Conservation (phyloP, 78 protist species). For the Dictyostelium intermedium region DNA sequence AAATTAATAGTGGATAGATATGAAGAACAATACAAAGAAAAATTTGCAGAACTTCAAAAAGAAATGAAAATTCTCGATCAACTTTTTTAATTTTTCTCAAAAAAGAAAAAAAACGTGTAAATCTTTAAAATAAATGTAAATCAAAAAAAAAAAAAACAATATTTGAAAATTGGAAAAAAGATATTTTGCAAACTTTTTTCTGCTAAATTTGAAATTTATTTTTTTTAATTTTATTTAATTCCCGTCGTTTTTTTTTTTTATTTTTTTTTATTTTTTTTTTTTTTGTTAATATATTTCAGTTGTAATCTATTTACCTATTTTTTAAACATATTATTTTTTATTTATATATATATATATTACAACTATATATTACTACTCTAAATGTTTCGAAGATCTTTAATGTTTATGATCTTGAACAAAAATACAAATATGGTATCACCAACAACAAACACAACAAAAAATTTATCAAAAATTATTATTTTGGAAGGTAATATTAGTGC, state of each 20-base stretch:
- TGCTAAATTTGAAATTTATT: not conserved
- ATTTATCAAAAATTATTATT: constrained; percentile 60
- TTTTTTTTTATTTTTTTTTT: not conserved
- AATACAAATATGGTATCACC: not conserved
- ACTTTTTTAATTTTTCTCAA: not conserved
- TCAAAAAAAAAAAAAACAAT: not conserved
- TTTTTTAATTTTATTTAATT: not conserved
- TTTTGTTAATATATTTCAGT: too few species aligned
- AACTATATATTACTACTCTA: not conserved
- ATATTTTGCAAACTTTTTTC: too few species aligned
- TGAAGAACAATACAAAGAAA: constrained; percentile 4
- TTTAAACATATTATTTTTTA: not conserved
- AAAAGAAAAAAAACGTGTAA: too few species aligned
- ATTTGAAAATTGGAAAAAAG: too few species aligned
- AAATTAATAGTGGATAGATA: constrained; percentile 3
- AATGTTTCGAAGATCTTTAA: constrained; percentile 15
- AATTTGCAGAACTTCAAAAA: not conserved
- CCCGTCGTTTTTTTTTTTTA: too few species aligned
- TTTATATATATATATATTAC: not conserved
- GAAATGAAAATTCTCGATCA: not conserved
- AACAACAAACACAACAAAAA: not conserved
- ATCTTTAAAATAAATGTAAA: too few species aligned
- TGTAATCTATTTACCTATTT: too few species aligned
- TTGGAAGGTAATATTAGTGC: constrained; percentile 87
- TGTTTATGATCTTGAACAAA: not conserved